A percentile compares a stretch with the other conserved stretches of the same genome.
These are phyloP conservation scores for Ogataea dorogensis DNA, from an alignment of 805 yeast species.

Conservation along the genomic window DNA sequence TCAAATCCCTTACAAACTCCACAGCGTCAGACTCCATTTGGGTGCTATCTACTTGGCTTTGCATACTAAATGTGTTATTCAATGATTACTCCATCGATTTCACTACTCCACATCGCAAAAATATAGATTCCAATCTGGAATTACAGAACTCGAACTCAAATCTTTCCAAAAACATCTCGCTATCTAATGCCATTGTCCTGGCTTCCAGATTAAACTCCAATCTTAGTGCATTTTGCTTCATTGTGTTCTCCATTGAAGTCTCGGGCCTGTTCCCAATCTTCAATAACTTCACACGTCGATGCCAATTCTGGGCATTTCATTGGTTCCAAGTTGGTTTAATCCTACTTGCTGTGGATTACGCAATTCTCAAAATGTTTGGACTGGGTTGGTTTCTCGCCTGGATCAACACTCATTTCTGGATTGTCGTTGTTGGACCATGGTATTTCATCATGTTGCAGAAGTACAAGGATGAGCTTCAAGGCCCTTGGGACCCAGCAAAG, in stretches of 20 bases:
- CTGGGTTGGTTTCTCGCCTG: slow-evolving; percentile 45
- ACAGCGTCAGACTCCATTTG: slow-evolving; percentile 94
- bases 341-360: slow-evolving; percentile 32
- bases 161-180: slow-evolving; percentile 77
- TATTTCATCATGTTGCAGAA: slow-evolving; percentile 70
- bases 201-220: slow-evolving; percentile 84
- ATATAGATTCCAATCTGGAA: slow-evolving; percentile 18
- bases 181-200: slow-evolving; percentile 83
- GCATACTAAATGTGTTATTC: slow-evolving; percentile 61
- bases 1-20: slow-evolving; percentile 82
- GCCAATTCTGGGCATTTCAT: slow-evolving; percentile 33
- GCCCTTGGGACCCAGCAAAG: slow-evolving; percentile 91
- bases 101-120: slow-evolving; percentile 16
- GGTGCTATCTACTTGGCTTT: slow-evolving; percentile 83
- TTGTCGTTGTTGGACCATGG: slow-evolving; percentile 60
- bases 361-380: slow-evolving; percentile 41
- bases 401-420: slow-evolving; percentile 45
- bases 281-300: slow-evolving; percentile 55
- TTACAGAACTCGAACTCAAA: slow-evolving; percentile 39
- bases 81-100: slow-evolving; percentile 65
- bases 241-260: slow-evolving; percentile 67
- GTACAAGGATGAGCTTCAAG: slow-evolving; percentile 82
- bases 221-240: slow-evolving; percentile 77
- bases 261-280: slow-evolving; percentile 74
- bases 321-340: slow-evolving; percentile 33